Base-by-base conservation (phyloP, 305 asterid genomes). In the Fraxinus ornus region DNA sequence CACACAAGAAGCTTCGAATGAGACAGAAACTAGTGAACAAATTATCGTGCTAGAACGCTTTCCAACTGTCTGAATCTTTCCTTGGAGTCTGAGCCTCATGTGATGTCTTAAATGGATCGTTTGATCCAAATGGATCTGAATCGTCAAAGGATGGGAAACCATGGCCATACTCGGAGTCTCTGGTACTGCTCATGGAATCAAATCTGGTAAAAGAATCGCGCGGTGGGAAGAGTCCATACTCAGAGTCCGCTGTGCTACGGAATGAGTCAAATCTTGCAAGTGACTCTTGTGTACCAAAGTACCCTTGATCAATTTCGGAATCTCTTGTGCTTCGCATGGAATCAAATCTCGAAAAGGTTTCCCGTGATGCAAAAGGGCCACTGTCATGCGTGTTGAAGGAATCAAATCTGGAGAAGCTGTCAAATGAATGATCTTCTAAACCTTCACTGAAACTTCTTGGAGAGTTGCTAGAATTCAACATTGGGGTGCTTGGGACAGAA, bases 171-270 rank as follows among this genome's bases (percentile, higher is more conserved):
- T 93, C 98, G 15, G 93, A 77, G 84, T 91, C 98, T 82, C 83
- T 86, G n/a, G 92, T 89, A 88, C 97, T 93, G 19, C 85, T 85
- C 84, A 92, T 88, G 72, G 98, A 93, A 85, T 93, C 98, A 82
- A 93, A 92, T 84, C 98, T 94, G 36, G 92, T 9, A 13, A 94
- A 76, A 5, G 94, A 78, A 9, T 89, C 94, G 0, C 84, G 87
- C 17, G 88, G 85, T 28, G 89, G 92, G 75, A 81, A 19, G 7
- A 73, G 81, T 41, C 98, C 99, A 83, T 92, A 91, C 84, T 95
- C 98, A 47, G 98, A 94, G 83, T 95, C 97, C 0, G 96, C 95
- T 17, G 94, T 95, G 93, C 99, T 95, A 81, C 93, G 97, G 89
- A 94, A 92, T 13, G 98, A 95, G 86, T 93, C 98, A 10, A 95